Evolutionary conservation across 176 grass and related monocot species (phyloP), one percentile per base, ranked within the genome.

Genomic region (Oryza rufipogon): DNA sequence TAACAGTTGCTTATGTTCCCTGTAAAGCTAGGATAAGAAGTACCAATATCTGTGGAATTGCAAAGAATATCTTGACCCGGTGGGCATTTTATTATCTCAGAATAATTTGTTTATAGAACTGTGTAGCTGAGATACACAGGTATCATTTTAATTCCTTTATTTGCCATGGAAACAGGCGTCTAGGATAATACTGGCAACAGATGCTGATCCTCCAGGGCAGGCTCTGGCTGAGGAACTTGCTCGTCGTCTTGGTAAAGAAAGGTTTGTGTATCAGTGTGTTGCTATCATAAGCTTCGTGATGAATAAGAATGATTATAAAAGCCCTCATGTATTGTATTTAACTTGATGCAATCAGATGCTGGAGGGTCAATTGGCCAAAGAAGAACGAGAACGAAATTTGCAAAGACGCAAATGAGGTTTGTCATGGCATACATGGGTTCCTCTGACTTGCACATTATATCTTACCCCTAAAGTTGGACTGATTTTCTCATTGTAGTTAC

Each of bases 351-450:
- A 88, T 34, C 69, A 99, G 96, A 81, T 99, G 96, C 70, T 99
- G 93, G 96, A 99, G 96, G 83, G 93, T 99, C 47, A 81, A 82
- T 16, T 99, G 96, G 96, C 96, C 96, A 44, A 89, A 84, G 88
- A 99, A 87, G 86, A 96, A 89, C 41, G 58, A 82, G 61, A 83
- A 69, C n/a, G 84, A 92, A 63, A 42, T 74, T 86, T 99, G 93
- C 75, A 99, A 99, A 89, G 93, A 96, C 92, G 96, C 93, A 20
- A 99, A 99, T 89, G 93, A 99, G 96, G 96, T 99, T 80, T 88
- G 81, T 79, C 46, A 69, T 23, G 38, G 28, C 75, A 73, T 9
- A 41, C 61, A 79, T 82, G 58, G 11, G n/a, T 16, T 58, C 65
- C 25, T 77, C 73, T 79, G 45, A 61, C 9, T 6, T 79, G 17